phyloP scores from a whole-genome alignment of 2,329 filamentous ascomycete genomes.

The Stylonectria norvegica region DNA sequence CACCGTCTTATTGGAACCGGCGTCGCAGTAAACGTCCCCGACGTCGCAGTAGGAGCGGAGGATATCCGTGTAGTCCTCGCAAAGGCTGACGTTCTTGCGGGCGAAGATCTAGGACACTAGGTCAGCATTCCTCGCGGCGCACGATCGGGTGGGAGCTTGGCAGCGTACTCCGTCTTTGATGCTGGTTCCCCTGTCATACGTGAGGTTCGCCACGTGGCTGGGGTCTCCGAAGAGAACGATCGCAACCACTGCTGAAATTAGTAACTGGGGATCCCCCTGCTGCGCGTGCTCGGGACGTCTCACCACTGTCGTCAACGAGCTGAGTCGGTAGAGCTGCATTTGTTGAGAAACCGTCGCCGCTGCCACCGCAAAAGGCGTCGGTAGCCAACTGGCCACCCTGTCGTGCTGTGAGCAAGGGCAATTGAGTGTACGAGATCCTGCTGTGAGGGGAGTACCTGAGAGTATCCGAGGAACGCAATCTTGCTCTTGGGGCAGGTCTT shows the following conservation, averaged over 20 bases:
- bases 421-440: not conserved
- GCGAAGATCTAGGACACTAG: constrained; percentile 31
- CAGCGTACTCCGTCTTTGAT: constrained; percentile 36
- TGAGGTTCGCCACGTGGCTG: constrained; percentile 34
- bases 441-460: constrained; percentile 30
- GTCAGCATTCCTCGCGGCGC: not conserved
- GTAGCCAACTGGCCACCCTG: constrained; percentile 39
- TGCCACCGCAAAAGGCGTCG: constrained; percentile 38
- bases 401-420: not conserved
- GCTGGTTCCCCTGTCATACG: constrained; percentile 38
- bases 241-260: constrained; percentile 35
- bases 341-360: constrained; percentile 27
- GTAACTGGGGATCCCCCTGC: constrained; percentile 1
- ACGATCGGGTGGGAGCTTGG: too few relatives aligned
- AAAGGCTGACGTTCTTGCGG: constrained; percentile 33
- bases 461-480: constrained; percentile 41
- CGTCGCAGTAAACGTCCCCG: constrained; percentile 41
- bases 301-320: constrained; percentile 34
- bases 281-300: constrained; percentile 8
- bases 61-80: constrained; percentile 34
- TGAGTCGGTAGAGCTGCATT: constrained; percentile 24
- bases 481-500: constrained; percentile 37
- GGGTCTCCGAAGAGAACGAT: constrained; percentile 42
- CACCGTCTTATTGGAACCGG: constrained; percentile 26
- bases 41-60: constrained; percentile 41